Conservation (phyloP, 2,329 filamentous ascomycete genomes). For the Chrysosporium queenslandicum region DNA sequence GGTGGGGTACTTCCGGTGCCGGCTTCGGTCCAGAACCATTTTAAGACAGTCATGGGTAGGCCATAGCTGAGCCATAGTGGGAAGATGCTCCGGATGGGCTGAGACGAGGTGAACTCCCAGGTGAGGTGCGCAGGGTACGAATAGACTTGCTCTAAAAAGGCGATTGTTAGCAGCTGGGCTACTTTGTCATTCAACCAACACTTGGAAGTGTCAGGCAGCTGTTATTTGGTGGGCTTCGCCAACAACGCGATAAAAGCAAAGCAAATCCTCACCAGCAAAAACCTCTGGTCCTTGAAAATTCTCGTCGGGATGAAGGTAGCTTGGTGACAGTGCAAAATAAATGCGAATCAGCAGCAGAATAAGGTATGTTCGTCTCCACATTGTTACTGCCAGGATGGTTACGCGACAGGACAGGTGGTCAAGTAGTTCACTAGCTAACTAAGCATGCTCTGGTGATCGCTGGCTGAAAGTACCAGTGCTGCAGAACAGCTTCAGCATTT, state of each 20-base stretch:
- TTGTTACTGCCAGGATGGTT: constrained; percentile 31
- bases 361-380: constrained; percentile 89
- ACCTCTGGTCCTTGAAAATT: constrained; percentile 98
- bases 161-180: neutral
- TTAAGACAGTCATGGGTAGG: constrained; percentile 80
- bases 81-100: constrained; percentile 90
- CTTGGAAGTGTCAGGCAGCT: neutral
- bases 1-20: constrained; percentile 66
- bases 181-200: constrained; percentile 2
- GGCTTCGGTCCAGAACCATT: constrained; percentile 84
- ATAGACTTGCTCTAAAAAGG: constrained; percentile 76
- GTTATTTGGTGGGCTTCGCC: neutral
- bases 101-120: constrained; percentile 87
- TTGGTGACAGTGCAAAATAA: constrained; percentile 88
- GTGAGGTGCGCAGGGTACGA: constrained; percentile 80
- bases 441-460: constrained; percentile 11
- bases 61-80: constrained; percentile 94
- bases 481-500: constrained; percentile 10
- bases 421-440: too few species aligned
- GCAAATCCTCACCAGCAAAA: constrained; percentile 64
- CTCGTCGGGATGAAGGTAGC: constrained; percentile 96
- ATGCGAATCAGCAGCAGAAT: constrained; percentile 75
- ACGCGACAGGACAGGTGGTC: constrained; percentile 8
- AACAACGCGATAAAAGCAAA: neutral
- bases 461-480: constrained; percentile 10